These are phyloP conservation scores for Scortechinia acanthostroma DNA, from an alignment of 2,329 filamentous ascomycete genomes.

Conservation along the genomic window DNA sequence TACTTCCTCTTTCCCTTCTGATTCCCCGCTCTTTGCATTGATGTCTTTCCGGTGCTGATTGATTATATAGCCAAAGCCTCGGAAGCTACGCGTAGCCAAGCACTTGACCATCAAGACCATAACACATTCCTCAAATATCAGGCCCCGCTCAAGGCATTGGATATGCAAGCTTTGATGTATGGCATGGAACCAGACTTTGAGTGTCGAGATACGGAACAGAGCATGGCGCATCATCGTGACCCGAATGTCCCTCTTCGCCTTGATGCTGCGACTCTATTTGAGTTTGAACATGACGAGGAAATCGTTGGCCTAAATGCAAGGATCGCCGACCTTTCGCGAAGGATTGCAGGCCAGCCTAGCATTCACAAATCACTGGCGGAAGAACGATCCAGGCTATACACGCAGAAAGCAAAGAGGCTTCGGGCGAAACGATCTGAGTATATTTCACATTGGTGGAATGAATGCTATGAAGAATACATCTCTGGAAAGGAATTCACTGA, in stretches of 20 bases:
- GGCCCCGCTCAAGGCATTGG: constrained; percentile 4
- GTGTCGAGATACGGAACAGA: constrained; percentile 5
- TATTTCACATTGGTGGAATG: constrained; percentile 1
- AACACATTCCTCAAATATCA: constrained; percentile 6
- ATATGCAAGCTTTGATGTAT: constrained; percentile 4
- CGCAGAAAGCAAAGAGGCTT: neutral
- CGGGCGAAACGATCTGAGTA: neutral
- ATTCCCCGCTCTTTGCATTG: too few species aligned
- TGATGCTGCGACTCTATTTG: neutral
- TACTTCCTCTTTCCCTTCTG: too few species aligned
- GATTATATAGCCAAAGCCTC: constrained; percentile 2
- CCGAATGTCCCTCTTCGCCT: constrained; percentile 4
- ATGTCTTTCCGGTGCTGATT: too few species aligned
- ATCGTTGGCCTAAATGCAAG: neutral
- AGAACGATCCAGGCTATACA: neutral
- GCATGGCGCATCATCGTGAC: constrained; percentile 6
- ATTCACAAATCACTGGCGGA: neutral
- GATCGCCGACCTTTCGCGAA: neutral
- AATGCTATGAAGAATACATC: constrained; percentile 1
- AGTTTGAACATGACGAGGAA: neutral
- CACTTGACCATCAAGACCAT: constrained; percentile 5
- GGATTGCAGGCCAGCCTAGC: neutral
- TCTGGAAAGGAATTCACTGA: neutral
- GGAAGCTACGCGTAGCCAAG: constrained; percentile 3
- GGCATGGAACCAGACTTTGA: constrained; percentile 4